phyloP scores from a whole-genome alignment of 495 filamentous ascomycete genomes.

The Thozetella sp. region DNA sequence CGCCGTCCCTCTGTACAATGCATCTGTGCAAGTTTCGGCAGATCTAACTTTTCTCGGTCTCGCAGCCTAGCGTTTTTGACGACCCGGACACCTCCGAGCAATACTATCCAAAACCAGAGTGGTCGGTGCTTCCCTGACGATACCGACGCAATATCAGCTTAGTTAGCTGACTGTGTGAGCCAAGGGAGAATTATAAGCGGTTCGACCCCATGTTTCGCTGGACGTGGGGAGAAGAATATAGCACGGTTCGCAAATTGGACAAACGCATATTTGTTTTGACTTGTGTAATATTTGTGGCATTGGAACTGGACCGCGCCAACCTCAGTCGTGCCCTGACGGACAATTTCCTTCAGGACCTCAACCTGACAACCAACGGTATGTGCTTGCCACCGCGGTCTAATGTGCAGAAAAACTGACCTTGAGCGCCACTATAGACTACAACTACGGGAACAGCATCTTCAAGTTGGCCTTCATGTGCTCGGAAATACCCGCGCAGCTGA shows the following conservation, averaged over 20 bases:
- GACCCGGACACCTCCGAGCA: constrained; percentile 32
- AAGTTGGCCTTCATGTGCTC: constrained; percentile 67
- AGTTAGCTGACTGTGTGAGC: too few relatives aligned
- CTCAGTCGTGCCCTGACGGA: constrained; percentile 37
- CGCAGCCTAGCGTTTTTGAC: constrained; percentile 45
- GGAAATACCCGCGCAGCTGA: constrained; percentile 74
- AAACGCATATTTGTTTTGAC: constrained; percentile 54
- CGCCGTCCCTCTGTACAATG: neutral
- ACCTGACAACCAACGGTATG: constrained; percentile 37
- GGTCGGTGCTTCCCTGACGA: too few relatives aligned
- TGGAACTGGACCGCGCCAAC: constrained; percentile 81
- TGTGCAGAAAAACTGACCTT: too few relatives aligned
- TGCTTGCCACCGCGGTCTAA: too few relatives aligned
- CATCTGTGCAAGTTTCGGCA: neutral
- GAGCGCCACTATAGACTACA: constrained; percentile 55
- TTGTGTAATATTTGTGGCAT: constrained; percentile 81
- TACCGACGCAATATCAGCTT: too few relatives aligned
- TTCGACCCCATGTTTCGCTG: constrained; percentile 40
- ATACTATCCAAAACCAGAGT: constrained; percentile 35
- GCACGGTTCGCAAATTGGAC: constrained; percentile 38
- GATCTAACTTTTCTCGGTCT: neutral
- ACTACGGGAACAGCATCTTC: constrained; percentile 76
- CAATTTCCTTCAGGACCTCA: constrained; percentile 34
- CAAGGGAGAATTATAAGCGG: constrained; percentile 45
- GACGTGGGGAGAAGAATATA: constrained; percentile 41